These are phyloP conservation scores for Skeletonema potamos DNA, from an alignment of 108 stramenopile genomes.

Conservation along the genomic window DNA sequence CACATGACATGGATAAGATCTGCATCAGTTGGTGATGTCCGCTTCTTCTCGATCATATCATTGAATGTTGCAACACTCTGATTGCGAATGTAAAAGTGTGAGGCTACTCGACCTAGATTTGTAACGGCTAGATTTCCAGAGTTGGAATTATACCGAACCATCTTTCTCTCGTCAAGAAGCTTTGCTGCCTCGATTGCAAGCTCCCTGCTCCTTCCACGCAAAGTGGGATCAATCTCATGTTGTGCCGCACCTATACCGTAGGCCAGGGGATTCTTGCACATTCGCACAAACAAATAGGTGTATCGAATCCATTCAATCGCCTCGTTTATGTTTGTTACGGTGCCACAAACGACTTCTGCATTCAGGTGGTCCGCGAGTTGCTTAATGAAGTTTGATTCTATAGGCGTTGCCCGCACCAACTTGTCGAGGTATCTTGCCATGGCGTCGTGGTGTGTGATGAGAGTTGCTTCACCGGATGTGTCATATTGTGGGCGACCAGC, in stretches of 20 bases:
- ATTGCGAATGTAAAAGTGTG: slow-evolving; percentile 97
- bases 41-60: slow-evolving; percentile 58
- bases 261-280: slow-evolving; percentile 91
- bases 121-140: slow-evolving; percentile 93
- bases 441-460: slow-evolving; percentile 93
- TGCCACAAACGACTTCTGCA: slow-evolving; percentile 97
- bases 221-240: slow-evolving; percentile 67
- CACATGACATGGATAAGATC: slow-evolving; percentile 86
- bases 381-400: slow-evolving; percentile 94
- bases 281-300: slow-evolving; percentile 96
- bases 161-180: slow-evolving; percentile 78
- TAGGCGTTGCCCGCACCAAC: slow-evolving; percentile 91
- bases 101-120: slow-evolving; percentile 93
- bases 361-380: slow-evolving; percentile 97
- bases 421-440: slow-evolving; percentile 92
- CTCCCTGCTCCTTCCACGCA: slow-evolving; percentile 59
- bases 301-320: slow-evolving; percentile 94
- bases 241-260: slow-evolving; percentile 92
- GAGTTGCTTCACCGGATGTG: slow-evolving; percentile 92
- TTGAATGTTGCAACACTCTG: slow-evolving; percentile 95
- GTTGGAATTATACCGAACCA: slow-evolving; percentile 83
- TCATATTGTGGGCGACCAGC: slow-evolving; percentile 99
- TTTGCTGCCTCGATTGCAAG: slow-evolving; percentile 86
- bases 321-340: slow-evolving; percentile 92
- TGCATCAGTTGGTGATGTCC: slow-evolving; percentile 68